Base-by-base conservation (phyloP, 768 basidiomycete species). In the Tephrocybe sp. region DNA sequence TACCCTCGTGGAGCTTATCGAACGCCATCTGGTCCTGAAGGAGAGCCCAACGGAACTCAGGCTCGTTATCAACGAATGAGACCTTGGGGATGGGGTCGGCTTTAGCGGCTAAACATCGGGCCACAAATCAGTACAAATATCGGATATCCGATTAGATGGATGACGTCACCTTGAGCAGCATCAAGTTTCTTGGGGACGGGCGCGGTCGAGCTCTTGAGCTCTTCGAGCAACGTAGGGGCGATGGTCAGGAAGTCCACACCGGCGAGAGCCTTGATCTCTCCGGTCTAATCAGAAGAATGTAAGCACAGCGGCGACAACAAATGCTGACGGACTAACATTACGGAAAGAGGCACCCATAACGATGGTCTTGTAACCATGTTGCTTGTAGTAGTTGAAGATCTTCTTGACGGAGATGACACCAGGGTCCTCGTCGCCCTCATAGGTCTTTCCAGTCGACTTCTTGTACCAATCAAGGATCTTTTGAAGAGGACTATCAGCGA, bases 291-390 rank as follows among this genome's bases (percentile, higher is more conserved):
- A 35, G 53, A 25, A 24, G 30, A 37, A 41, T 42, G 43, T 58
- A 44, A 47, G 48, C 47, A 30, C 19, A 50, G 44, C 36, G 59
- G 26, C 19, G 37, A 37, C 5, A 6, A 40, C 31, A 11, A 4
- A 9, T 30, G 44, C 12, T 24, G 35, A 19, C 28, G 15, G 3
- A 75, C 88, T 50, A 60, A 94, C 87, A 78, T 98, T 98, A 67
- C 97, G 90, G 94, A 99, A 98, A 26, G 93, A 96, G 52, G 97
- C 97, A 66, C 96, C 97, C 97, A 98, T 98, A 69, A 98, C 96
- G 72, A 99, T 98, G 60, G 97, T 99, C 64, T 94, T 92, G 83
- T 99, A 98, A 52, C 82, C 80, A 74, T 98, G 83, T 68, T 97
- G 94, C 82, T 98, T 98, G 84, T 99, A 99, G 73, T 94, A 98